These are phyloP conservation scores for Toxicodendron radicans DNA, from an alignment of 345 rosid genomes.

Conservation along the genomic window DNA sequence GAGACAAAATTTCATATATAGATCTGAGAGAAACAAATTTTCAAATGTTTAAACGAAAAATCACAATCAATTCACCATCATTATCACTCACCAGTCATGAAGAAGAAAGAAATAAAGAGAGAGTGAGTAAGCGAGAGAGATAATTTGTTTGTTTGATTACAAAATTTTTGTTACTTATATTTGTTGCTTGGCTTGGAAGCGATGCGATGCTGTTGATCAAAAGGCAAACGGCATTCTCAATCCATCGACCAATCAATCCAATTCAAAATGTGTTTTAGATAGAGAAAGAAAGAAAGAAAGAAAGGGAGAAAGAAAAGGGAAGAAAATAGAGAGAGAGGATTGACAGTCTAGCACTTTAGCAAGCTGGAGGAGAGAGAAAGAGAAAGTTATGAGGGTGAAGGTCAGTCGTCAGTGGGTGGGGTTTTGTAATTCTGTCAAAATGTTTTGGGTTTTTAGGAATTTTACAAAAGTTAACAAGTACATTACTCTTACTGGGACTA, in stretches of 20 bases:
- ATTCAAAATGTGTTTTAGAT: not conserved
- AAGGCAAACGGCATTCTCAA: slow-evolving; percentile 24
- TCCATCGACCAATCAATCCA: not conserved
- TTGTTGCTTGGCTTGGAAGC: slow-evolving; percentile 45
- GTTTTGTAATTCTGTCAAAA: too few species aligned
- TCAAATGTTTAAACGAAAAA: not conserved
- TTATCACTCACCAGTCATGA: slow-evolving; percentile 5
- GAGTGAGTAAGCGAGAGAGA: not conserved
- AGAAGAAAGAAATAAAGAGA: not conserved
- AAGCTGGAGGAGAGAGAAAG: not conserved
- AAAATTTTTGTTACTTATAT: not conserved
- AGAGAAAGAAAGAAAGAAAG: not conserved
- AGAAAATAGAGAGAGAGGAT: not conserved
- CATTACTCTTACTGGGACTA: too few species aligned
- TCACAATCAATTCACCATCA: slow-evolving; percentile 6
- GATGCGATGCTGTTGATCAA: slow-evolving; percentile 36
- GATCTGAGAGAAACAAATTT: not conserved
- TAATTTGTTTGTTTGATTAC: not conserved
- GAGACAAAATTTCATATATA: too few species aligned
- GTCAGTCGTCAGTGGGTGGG: too few species aligned
- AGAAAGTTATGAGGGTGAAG: not conserved
- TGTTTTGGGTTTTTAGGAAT: too few species aligned
- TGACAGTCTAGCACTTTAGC: slow-evolving; percentile 10
- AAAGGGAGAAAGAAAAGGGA: not conserved
- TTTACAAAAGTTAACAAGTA: too few species aligned